Conservation (phyloP, 1,139 yeast species). For the Pneumocystis murina region DNA sequence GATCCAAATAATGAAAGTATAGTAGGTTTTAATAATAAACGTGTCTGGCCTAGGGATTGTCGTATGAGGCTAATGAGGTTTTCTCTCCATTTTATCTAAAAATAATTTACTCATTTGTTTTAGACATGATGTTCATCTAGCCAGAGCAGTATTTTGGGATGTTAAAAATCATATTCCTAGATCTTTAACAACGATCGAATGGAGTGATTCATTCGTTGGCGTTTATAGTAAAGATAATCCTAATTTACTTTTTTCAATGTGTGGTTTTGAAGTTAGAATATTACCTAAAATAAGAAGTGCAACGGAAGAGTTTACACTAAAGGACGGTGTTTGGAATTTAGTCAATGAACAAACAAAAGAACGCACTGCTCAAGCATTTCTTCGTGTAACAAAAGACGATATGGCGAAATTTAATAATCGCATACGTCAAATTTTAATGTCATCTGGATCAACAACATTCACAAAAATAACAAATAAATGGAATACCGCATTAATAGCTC, state of each 20-base stretch:
- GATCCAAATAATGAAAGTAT: slow-evolving; percentile 81
- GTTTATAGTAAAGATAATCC: slow-evolving; percentile 87
- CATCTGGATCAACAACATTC: slow-evolving; percentile 90
- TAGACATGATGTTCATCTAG: slow-evolving; percentile 52
- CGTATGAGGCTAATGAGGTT: slow-evolving; percentile 83
- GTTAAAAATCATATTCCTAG: slow-evolving; percentile 62
- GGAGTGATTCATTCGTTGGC: slow-evolving; percentile 75
- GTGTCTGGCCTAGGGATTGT: slow-evolving; percentile 89
- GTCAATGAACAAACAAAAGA: slow-evolving; percentile 59
- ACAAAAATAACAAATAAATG: slow-evolving; percentile 90
- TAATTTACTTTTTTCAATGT: slow-evolving; percentile 73
- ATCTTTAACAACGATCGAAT: slow-evolving; percentile 54
- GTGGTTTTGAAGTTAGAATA: slow-evolving; percentile 87
- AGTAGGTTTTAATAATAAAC: slow-evolving; percentile 76
- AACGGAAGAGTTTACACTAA: slow-evolving; percentile 25
- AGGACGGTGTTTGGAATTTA: slow-evolving; percentile 88
- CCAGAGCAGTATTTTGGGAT: slow-evolving; percentile 89
- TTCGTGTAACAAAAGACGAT: slow-evolving; percentile 70
- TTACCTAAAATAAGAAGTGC: slow-evolving; percentile 55
- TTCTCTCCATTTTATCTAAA: slow-evolving; percentile 22
- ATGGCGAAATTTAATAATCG: slow-evolving; percentile 69
- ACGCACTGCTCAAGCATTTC: slow-evolving; percentile 74
- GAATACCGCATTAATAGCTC: slow-evolving; percentile 81
- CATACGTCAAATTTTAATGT: slow-evolving; percentile 80
- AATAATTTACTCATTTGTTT: neutral